Conservation (phyloP, 2,329 filamentous ascomycete genomes). For the Pseudodiploospora longispora region DNA sequence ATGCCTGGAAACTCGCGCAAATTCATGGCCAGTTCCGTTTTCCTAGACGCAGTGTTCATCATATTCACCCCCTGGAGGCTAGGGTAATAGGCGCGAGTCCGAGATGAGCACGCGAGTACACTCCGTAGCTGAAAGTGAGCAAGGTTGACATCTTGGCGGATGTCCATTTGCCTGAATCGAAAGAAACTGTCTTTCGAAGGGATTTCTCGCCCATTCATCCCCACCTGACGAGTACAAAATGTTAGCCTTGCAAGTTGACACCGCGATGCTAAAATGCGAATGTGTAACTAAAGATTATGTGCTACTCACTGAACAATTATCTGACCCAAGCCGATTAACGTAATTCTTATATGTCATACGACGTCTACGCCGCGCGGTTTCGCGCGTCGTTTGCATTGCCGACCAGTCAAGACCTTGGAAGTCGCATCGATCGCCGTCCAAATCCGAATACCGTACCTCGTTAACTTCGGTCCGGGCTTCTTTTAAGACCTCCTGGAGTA, state of each 20-base stretch:
- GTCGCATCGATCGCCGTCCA: slow-evolving; percentile 49
- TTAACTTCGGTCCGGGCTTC: slow-evolving; percentile 15
- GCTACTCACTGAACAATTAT: slow-evolving; percentile 15
- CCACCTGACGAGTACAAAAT: slow-evolving; percentile 6
- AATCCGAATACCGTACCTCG: slow-evolving; percentile 33
- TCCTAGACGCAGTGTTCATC: slow-evolving; percentile 42
- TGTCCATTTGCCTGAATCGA: slow-evolving; percentile 48
- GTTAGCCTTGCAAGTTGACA: too few relatives aligned
- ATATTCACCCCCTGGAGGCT: slow-evolving; percentile 40
- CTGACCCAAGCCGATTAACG: slow-evolving; percentile 41
- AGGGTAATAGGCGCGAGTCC: slow-evolving; percentile 50
- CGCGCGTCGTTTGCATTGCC: slow-evolving; percentile 41
- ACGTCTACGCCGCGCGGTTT: slow-evolving; percentile 39
- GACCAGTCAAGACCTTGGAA: slow-evolving; percentile 54
- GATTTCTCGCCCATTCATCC: slow-evolving; percentile 19
- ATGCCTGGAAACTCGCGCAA: slow-evolving; percentile 29
- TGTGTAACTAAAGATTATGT: too few relatives aligned
- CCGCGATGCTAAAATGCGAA: too few relatives aligned
- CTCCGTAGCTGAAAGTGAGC: slow-evolving; percentile 62
- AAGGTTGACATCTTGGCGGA: slow-evolving; percentile 44
- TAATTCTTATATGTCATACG: slow-evolving; percentile 48
- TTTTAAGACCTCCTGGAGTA: slow-evolving; percentile 23
- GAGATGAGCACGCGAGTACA: slow-evolving; percentile 48
- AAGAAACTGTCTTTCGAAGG: slow-evolving; percentile 43
- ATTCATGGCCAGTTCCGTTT: slow-evolving; percentile 36